phyloP scores from a whole-genome alignment of 2,329 filamentous ascomycete species.

The Paecilomyces sp. region DNA sequence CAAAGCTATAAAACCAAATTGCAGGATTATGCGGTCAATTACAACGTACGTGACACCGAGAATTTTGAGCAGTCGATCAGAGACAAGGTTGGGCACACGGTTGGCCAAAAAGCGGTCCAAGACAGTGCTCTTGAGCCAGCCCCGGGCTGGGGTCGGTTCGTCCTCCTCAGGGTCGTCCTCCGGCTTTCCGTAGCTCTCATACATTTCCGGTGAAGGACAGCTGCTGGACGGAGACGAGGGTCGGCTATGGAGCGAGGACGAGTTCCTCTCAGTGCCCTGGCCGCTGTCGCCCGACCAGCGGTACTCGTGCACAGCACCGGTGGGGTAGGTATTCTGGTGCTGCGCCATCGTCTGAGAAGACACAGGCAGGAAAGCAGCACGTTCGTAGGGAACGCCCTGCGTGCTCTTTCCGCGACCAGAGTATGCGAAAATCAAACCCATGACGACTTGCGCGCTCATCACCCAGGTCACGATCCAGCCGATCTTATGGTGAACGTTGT shows the following conservation, averaged over 20 bases:
- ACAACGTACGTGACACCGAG: slow-evolving; percentile 57
- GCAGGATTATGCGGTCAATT: slow-evolving; percentile 69
- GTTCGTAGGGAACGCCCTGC: slow-evolving; percentile 37
- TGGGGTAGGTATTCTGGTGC: slow-evolving; percentile 40
- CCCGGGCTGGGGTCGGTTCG: slow-evolving; percentile 18
- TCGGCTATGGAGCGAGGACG: slow-evolving; percentile 58
- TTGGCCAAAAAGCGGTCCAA: slow-evolving; percentile 47
- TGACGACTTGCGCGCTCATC: slow-evolving; percentile 59
- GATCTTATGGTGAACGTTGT: slow-evolving; percentile 81
- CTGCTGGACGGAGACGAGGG: slow-evolving; percentile 56
- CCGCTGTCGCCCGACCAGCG: slow-evolving; percentile 65
- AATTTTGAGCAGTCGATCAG: slow-evolving; percentile 50
- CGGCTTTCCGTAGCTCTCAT: slow-evolving; percentile 43
- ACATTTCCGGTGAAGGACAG: slow-evolving; percentile 36
- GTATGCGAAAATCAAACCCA: slow-evolving; percentile 60
- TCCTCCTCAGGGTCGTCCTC: slow-evolving; percentile 41
- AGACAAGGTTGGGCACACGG: slow-evolving; percentile 50
- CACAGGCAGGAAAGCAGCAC: slow-evolving; percentile 56
- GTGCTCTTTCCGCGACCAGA: slow-evolving; percentile 40
- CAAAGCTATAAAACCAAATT: slow-evolving; percentile 68
- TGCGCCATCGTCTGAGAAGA: slow-evolving; percentile 50
- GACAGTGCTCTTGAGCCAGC: slow-evolving; percentile 41
- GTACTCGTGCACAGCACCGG: slow-evolving; percentile 33
- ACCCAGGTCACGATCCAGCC: slow-evolving; percentile 78
- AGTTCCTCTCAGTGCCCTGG: slow-evolving; percentile 65